Base-by-base conservation (phyloP, 2,329 filamentous ascomycete species). In the Eutypella sp. region DNA sequence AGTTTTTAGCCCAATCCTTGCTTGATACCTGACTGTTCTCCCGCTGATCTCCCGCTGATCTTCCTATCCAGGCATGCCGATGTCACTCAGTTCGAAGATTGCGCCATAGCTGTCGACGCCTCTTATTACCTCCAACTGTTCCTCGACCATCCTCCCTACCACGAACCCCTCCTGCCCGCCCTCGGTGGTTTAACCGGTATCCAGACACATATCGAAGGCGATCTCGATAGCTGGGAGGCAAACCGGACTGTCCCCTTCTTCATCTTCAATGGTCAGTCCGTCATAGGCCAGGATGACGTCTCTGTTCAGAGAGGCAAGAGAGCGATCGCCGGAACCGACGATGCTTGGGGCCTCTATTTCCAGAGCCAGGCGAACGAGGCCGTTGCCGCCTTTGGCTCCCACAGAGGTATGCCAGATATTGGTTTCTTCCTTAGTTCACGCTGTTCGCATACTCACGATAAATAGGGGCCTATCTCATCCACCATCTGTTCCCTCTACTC, bases 341-440 rank as follows among this genome's bases (percentile, higher is more conserved):
- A 84, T 47, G 93, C 92, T 4, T 99, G 93, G 92, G 78, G 81
- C 3, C 71, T 95, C 40, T 99, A 99, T 67, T 86, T 90, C 59
- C 79, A 84, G 52, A 83, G 88, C 44, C 77, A 89, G 57, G 88
- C 90, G 13, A 81, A 87, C 53, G 78, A 86, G 54, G 90, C 93
- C 15, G 92, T 97, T 6, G 73, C 79, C 47, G 84, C 85, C n/a
- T 97, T 97, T 69, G 90, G 90, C 51, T 67, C 69, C 40, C 84
- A 84, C 62, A 85, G 85, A 57, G 84, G 89, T 90, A 77, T 53
- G 40, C 22, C 23, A 5, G 31, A 29, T 40, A 39, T 10, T 27
- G 6, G n/a, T 18, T 16, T 37, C 16, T 3, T 16, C 20, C 22
- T 25, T 11, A 20, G 9, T 24, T 15, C n/a, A 15, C 11, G 29